phyloP scores from a whole-genome alignment of 1,284 basidiomycete species.

The Baeospora myosura region DNA sequence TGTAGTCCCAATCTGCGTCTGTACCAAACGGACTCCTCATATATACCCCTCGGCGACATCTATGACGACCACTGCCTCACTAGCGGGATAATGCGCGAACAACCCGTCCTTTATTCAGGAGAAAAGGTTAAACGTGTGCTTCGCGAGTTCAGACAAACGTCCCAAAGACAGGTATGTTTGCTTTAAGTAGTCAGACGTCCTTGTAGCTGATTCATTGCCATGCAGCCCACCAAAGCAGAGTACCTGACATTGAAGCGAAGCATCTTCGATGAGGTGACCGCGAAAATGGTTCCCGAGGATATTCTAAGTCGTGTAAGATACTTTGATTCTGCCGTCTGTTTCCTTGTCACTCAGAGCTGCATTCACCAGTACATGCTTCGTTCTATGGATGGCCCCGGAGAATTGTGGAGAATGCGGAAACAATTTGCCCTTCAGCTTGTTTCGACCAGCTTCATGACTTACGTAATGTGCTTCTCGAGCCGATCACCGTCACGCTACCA shows the following conservation, averaged over 20 bases:
- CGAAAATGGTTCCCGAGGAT: constrained; percentile 88
- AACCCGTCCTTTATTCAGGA: constrained; percentile 78
- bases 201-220: not conserved
- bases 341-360: constrained; percentile 3
- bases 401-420: constrained; percentile 96
- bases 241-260: constrained; percentile 79
- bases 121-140: constrained; percentile 76
- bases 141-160: constrained; percentile 48
- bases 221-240: constrained; percentile 58
- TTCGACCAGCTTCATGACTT: constrained; percentile 88
- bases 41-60: constrained; percentile 88
- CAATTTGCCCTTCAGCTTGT: constrained; percentile 92
- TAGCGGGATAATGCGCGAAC: constrained; percentile 77
- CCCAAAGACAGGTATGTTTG: constrained; percentile 40
- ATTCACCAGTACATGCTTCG: constrained; percentile 75
- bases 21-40: constrained; percentile 87
- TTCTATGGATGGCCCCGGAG: constrained; percentile 78
- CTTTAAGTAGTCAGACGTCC: constrained; percentile 7
- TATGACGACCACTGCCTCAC: constrained; percentile 86
- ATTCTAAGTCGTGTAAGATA: constrained; percentile 71
- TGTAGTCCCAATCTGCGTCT: constrained; percentile 82
- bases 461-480: constrained; percentile 79
- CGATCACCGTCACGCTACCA: constrained; percentile 85
- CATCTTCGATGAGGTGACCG: constrained; percentile 83
- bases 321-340: constrained; percentile 12